Evolutionary conservation across 768 basidiomycete genomes (phyloP).

Genomic region (Hydnomerulius pinastri): DNA sequence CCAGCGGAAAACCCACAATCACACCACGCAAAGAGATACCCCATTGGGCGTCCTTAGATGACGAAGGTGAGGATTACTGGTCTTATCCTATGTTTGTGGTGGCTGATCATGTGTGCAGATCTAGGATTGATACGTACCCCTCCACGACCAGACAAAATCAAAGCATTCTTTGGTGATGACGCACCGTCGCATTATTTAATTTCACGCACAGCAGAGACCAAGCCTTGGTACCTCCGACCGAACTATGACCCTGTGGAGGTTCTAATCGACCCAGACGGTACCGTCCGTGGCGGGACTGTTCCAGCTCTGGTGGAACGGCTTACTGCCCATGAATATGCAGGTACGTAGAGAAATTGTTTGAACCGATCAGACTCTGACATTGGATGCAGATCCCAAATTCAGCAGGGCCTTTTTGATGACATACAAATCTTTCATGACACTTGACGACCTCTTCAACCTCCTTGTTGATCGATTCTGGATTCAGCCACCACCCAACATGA

Average conservation of each 20-base stretch:
- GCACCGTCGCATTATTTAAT: slow-evolving; percentile 46
- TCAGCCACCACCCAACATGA: slow-evolving; percentile 49
- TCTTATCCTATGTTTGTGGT: not conserved
- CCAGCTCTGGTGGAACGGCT: slow-evolving; percentile 61
- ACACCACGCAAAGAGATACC: not conserved
- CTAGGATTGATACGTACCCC: slow-evolving; percentile 14
- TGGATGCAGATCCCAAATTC: slow-evolving; percentile 50
- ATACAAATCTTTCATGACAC: slow-evolving; percentile 64
- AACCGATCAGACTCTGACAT: slow-evolving; percentile 2
- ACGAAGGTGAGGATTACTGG: slow-evolving; percentile 17
- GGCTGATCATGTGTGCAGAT: slow-evolving; percentile 14
- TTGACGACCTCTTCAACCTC: slow-evolving; percentile 54
- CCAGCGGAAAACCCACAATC: slow-evolving; percentile 8
- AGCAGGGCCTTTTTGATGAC: slow-evolving; percentile 68
- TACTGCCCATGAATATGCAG: slow-evolving; percentile 64
- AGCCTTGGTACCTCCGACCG: slow-evolving; percentile 62
- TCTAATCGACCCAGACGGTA: slow-evolving; percentile 62
- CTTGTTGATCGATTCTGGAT: slow-evolving; percentile 59
- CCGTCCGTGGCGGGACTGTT: slow-evolving; percentile 63
- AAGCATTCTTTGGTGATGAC: slow-evolving; percentile 53
- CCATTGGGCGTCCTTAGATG: slow-evolving; percentile 7
- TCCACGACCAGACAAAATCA: slow-evolving; percentile 41
- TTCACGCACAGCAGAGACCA: slow-evolving; percentile 40
- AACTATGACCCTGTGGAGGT: slow-evolving; percentile 59
- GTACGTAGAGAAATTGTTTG: slow-evolving; percentile 34